These are phyloP conservation scores for Aspergillus egyptiacus DNA, from an alignment of 495 filamentous ascomycete species.

Conservation along the genomic window DNA sequence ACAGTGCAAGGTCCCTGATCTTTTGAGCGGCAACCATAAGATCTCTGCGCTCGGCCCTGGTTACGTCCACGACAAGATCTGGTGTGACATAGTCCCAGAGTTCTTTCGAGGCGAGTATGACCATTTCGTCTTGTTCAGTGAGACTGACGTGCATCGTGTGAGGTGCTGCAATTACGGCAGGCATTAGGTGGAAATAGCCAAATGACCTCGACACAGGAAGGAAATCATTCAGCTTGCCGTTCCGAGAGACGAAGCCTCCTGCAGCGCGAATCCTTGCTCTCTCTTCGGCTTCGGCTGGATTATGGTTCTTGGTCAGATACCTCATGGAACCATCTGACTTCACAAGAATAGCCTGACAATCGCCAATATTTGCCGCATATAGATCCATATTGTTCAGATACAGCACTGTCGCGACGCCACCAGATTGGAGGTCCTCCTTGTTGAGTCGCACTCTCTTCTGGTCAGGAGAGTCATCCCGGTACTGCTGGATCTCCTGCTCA, in stretches of 20 bases:
- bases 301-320: constrained; percentile 83
- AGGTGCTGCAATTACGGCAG: constrained; percentile 86
- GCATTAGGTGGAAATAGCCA: constrained; percentile 88
- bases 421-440: constrained; percentile 81
- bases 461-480: constrained; percentile 63
- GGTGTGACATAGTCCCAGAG: constrained; percentile 91
- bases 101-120: constrained; percentile 85
- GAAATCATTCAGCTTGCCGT: constrained; percentile 86
- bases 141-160: constrained; percentile 72
- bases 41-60: constrained; percentile 74
- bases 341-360: constrained; percentile 90
- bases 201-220: constrained; percentile 92
- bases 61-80: constrained; percentile 86
- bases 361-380: constrained; percentile 90
- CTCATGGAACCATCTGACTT: constrained; percentile 74
- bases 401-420: constrained; percentile 85
- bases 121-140: constrained; percentile 86
- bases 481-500: constrained; percentile 54
- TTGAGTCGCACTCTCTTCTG: constrained; percentile 60
- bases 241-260: constrained; percentile 89
- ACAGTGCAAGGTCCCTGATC: constrained; percentile 88
- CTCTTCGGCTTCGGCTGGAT: constrained; percentile 78
- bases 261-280: constrained; percentile 87
- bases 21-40: constrained; percentile 96
- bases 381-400: constrained; percentile 85